Conservation (phyloP, 495 filamentous ascomycete species). For the Pyrenula massariospora region DNA sequence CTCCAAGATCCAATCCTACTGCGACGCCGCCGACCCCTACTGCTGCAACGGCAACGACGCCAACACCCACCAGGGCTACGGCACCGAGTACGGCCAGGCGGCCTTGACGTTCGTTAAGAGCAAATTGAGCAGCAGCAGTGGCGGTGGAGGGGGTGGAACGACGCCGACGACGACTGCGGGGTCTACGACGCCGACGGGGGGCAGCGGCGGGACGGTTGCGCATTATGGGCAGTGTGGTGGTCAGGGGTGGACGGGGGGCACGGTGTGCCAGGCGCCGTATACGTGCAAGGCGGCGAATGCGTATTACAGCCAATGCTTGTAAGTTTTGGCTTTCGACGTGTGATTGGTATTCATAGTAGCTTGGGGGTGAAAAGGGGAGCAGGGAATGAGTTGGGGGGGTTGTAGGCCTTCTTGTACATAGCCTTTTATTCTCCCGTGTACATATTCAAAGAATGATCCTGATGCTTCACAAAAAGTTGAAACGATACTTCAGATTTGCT, state of each 20-base stretch:
- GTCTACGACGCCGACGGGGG: slow-evolving; percentile 7
- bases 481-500: no score
- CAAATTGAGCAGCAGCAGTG: slow-evolving; percentile 17
- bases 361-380: background rate
- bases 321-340: background rate
- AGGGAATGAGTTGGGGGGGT: background rate
- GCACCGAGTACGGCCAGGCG: slow-evolving; percentile 42
- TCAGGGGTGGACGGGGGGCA: slow-evolving; percentile 24
- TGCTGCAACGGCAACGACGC: slow-evolving; percentile 51
- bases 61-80: slow-evolving; percentile 46
- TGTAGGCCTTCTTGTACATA: background rate
- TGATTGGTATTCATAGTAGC: no score
- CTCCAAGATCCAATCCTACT: slow-evolving; percentile 47
- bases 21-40: slow-evolving; percentile 49
- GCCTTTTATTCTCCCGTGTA: background rate
- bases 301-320: slow-evolving; percentile 29
- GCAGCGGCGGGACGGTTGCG: slow-evolving; percentile 5
- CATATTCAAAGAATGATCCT: background rate
- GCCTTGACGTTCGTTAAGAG: slow-evolving; percentile 42
- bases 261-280: slow-evolving; percentile 22
- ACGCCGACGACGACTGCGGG: slow-evolving; percentile 10
- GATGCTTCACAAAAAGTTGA: no score
- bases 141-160: no score
- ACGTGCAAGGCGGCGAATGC: slow-evolving; percentile 25
- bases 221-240: slow-evolving; percentile 34